Evolutionary conservation across 1,139 yeast species (phyloP).

Genomic region (Insectozyma bohioensis): DNA sequence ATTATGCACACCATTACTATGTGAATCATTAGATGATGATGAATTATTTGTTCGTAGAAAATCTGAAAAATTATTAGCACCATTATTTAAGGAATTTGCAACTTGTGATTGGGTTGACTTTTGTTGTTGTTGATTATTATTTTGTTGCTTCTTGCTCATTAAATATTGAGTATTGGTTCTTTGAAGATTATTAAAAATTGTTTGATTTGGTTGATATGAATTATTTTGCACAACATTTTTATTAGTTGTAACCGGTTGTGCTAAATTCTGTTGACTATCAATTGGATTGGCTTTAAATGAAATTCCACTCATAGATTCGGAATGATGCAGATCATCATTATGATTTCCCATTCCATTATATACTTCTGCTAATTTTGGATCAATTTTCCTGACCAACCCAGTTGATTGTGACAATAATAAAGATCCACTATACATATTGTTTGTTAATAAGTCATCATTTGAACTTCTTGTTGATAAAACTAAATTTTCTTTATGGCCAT

Average conservation of each 20-base stretch:
- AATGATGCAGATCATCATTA: conserved; percentile 18
- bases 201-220: conserved; percentile 46
- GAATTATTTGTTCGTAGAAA: conserved; percentile 24
- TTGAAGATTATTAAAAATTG: conserved; percentile 44
- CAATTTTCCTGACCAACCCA: conserved; percentile 41
- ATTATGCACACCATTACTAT: no score
- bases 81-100: conserved; percentile 19
- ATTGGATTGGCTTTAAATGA: conserved; percentile 39
- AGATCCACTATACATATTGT: conserved; percentile 45
- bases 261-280: conserved; percentile 18
- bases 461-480: conserved; percentile 21
- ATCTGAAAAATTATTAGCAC: conserved; percentile 33
- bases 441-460: conserved; percentile 29
- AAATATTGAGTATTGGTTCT: conserved; percentile 39
- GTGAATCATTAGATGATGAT: conserved; percentile 11
- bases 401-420: conserved; percentile 46
- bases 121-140: conserved; percentile 16
- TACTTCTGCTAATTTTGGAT: conserved; percentile 16
- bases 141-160: no score
- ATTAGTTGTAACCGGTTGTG: conserved; percentile 38
- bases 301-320: conserved; percentile 32
- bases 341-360: no score
- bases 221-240: conserved; percentile 34
- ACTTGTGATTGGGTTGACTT: conserved; percentile 8
- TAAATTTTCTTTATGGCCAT: conserved; percentile 5